Evolutionary conservation across 78 protist species (phyloP), one percentile per base, ranked within the genome.

Genomic region (Tieghemostelium lacteum): DNA sequence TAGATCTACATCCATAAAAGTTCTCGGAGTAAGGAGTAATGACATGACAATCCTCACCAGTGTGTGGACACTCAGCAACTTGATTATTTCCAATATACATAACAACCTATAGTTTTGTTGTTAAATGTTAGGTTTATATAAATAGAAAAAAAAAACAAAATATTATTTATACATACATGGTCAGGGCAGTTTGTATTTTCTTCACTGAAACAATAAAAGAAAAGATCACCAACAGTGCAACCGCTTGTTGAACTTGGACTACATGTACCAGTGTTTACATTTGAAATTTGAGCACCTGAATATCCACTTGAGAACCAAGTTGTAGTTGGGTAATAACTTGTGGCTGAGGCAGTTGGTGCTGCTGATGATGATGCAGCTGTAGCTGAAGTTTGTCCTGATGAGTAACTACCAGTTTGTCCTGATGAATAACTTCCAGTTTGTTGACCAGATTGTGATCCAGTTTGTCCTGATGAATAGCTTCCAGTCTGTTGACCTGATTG

Each of bases 31-130:
- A 45, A 45, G 52, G n/a, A 14, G 10, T 14, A 45, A 45, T 14
- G 52, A 45, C 52, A 14, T 45, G 52, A 45, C 6, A 45, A 45
- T 45, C 6, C 6, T 45, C 6, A 45, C 52, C 6, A 45, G 52
- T 45, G 52, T 45, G 52, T 6, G 70, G 76, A 31, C 91, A 83
- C 33, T 83, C 91, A 69, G 91, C 91, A 29, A 50, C 91, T 22
- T 69, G 33, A 10, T 34, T 34, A 22, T 42, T 42, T 14, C 91
- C 91, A 42, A 83, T 69, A 64, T 83, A 83, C 91, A 83, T 83
- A 16, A 83, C 72, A 0, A n/a, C n/a, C n/a, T n/a, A n/a, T n/a
- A n/a, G n/a, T n/a, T n/a, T n/a, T n/a, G n/a, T n/a, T n/a, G n/a
- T n/a, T n/a, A n/a, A n/a, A n/a, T n/a, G n/a, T n/a, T n/a, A n/a